Base-by-base conservation (phyloP, 352 stramenopile genomes). In the Phytophthora rubi region DNA sequence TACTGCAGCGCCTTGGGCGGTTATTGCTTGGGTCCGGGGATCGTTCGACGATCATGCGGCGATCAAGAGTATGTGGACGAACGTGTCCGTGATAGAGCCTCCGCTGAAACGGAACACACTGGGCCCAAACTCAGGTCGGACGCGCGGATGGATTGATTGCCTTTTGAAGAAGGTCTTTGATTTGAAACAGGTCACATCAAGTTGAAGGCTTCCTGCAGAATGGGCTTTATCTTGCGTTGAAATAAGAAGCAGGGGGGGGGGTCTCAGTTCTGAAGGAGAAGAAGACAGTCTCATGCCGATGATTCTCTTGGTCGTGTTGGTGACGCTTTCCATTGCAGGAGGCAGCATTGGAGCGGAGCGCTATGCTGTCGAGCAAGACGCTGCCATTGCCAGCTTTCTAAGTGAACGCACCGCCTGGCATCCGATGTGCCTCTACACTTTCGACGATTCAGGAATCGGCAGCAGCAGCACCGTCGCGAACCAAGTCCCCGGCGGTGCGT, bases 391-490 rank as follows among this genome's bases (percentile, higher is more conserved):
- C 44, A 64, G n/a, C 52, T 83, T 80, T 53, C 56, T 80, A 5
- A 16, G 56, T 3, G 65, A 75, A 18, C 69, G 76, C 61, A 18
- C 33, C 0, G 30, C 23, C 1, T 75, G 74, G 73, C 32, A 70
- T 6, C 72, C 76, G 10, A 67, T 83, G 59, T 83, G 76, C 53
- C 69, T 83, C 23, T 83, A 83, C 63, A 62, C 62, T 2, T 83
- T 83, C 35, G 73, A 67, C 12, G 47, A 69, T 21, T 15, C 49
- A 62, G 56, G 28, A 21, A 76, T 73, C 12, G 58, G 3, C n/a
- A 64, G 57, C 6, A 57, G 49, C 4, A 26, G n/a, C 26, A 30
- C 4, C 18, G 39, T 75, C 1, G 53, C 9, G 52, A 76, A 80
- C 18, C 47, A 16, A 35, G 69, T 75, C 59, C 64, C 59, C 1